Conservation (phyloP, 768 basidiomycete genomes). For the Cyclocybe aegerita region DNA sequence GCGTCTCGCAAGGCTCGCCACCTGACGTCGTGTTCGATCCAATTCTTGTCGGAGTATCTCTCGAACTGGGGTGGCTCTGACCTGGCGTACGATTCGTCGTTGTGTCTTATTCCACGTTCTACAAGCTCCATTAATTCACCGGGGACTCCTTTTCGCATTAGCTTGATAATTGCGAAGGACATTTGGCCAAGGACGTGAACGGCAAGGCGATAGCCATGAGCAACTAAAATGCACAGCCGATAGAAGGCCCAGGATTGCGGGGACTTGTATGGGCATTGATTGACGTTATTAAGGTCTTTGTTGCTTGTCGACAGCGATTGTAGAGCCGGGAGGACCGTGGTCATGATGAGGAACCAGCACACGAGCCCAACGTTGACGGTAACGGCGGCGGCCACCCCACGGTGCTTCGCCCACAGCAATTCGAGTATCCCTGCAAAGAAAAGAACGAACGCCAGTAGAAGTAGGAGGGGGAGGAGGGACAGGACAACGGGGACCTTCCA, state of each 20-base stretch:
- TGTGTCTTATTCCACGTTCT: too few species aligned
- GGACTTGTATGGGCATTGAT: conserved; percentile 25
- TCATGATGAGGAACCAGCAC: conserved; percentile 17
- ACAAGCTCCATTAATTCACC: too few species aligned
- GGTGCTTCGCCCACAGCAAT: conserved; percentile 19
- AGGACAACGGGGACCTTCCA: conserved; percentile 26
- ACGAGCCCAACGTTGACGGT: conserved; percentile 15
- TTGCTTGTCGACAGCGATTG: conserved; percentile 12
- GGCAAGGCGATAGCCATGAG: neutral
- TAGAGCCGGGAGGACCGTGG: conserved; percentile 22
- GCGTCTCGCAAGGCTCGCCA: conserved; percentile 8
- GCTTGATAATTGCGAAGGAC: neutral
- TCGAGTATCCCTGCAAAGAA: conserved; percentile 28
- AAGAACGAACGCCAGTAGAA: conserved; percentile 24
- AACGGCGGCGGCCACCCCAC: conserved; percentile 15
- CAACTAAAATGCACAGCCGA: conserved; percentile 2
- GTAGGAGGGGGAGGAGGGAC: conserved; percentile 22
- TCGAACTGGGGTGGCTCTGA: conserved; percentile 4
- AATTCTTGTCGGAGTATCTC: conserved; percentile 6
- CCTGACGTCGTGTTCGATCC: conserved; percentile 11
- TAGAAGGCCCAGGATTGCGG: conserved; percentile 25
- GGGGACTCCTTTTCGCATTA: neutral
- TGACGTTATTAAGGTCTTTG: conserved; percentile 4
- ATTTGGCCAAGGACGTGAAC: neutral
- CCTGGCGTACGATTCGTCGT: too few species aligned